These are phyloP conservation scores for Fonsecaea monophora DNA, from an alignment of 2,329 filamentous ascomycete species.

Conservation along the genomic window DNA sequence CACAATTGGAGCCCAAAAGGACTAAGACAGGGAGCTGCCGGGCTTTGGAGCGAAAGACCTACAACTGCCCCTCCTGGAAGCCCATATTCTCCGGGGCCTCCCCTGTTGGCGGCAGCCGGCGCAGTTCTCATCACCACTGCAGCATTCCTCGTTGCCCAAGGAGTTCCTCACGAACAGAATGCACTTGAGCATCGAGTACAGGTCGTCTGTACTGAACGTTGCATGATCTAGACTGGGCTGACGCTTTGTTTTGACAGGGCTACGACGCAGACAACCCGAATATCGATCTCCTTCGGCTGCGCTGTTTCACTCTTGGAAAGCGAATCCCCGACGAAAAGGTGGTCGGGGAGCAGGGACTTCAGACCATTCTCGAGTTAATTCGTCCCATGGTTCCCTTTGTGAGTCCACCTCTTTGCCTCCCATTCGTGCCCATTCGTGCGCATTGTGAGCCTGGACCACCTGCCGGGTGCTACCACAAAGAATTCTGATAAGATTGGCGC, in stretches of 20 bases:
- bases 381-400: conserved; percentile 78
- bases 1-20: background rate
- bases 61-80: conserved; percentile 24
- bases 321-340: conserved; percentile 72
- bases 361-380: conserved; percentile 69
- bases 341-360: conserved; percentile 66
- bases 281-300: conserved; percentile 79
- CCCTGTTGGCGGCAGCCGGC: conserved; percentile 18
- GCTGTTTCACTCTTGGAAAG: conserved; percentile 76
- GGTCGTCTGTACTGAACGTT: background rate
- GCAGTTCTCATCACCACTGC: conserved; percentile 26
- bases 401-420: conserved; percentile 54
- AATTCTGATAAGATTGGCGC: conserved; percentile 20
- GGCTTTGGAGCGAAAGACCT: conserved; percentile 3
- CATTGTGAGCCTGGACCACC: conserved; percentile 20
- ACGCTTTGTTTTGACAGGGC: conserved; percentile 59
- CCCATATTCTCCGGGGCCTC: conserved; percentile 26
- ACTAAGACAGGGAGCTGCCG: background rate
- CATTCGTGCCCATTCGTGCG: conserved; percentile 26
- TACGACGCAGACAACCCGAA: conserved; percentile 77
- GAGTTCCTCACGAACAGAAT: background rate
- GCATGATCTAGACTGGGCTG: conserved; percentile 18
- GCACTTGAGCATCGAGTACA: background rate
- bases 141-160: background rate
- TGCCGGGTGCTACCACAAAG: conserved; percentile 6